Conservation (phyloP, 2,329 filamentous ascomycete genomes). For the Aspergillus versicolor region DNA sequence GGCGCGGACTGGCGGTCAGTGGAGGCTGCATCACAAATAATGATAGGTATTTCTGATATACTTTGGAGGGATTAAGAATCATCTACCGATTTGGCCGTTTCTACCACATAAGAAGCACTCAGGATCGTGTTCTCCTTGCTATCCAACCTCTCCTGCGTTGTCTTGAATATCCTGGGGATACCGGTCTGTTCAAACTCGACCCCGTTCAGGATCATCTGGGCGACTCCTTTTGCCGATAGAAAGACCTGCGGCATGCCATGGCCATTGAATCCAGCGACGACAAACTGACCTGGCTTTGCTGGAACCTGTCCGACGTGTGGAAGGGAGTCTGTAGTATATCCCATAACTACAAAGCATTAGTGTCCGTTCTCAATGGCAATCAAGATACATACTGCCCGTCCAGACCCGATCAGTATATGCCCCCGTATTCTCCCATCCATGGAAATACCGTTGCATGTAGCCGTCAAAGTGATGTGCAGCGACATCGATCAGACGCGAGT, state of each 20-base stretch:
- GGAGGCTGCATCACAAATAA: too few relatives aligned
- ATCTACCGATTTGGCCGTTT: not conserved
- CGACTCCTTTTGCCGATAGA: conserved; percentile 5
- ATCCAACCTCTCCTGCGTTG: not conserved
- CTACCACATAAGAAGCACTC: not conserved
- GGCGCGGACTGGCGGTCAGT: too few relatives aligned
- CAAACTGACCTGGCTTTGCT: conserved; percentile 51
- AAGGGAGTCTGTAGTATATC: conserved; percentile 50
- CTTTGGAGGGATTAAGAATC: too few relatives aligned
- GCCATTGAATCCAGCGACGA: conserved; percentile 63
- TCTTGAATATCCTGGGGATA: conserved; percentile 1
- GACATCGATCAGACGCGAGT: conserved; percentile 51
- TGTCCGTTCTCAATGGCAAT: not conserved
- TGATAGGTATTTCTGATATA: too few relatives aligned
- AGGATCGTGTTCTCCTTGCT: conserved; percentile 1
- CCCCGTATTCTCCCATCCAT: conserved; percentile 36
- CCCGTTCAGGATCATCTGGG: not conserved
- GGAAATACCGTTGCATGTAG: conserved; percentile 37
- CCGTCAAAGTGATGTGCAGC: conserved; percentile 38
- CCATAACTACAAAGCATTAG: conserved; percentile 43
- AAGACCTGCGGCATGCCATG: conserved; percentile 59
- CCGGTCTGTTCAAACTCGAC: conserved; percentile 1
- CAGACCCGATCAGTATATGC: conserved; percentile 31
- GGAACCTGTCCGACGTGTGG: conserved; percentile 55
- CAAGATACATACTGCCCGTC: conserved; percentile 30